Conservation (phyloP, 2,329 filamentous ascomycete species). For the Ambrosiella xylebori region DNA sequence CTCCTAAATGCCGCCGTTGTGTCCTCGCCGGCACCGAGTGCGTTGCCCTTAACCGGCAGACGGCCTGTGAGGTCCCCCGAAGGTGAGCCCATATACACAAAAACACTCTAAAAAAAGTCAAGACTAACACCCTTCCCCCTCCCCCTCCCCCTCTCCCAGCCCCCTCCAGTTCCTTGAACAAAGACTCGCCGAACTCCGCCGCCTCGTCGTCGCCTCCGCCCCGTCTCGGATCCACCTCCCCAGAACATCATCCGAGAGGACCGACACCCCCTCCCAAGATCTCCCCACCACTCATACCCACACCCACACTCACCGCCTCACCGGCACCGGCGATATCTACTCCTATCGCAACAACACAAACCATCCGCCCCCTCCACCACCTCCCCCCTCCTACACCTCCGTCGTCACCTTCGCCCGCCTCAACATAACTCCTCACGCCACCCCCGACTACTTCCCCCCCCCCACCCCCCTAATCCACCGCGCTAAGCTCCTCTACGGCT, state of each 20-base stretch:
- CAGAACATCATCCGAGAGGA: neutral
- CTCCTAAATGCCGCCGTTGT: constrained; percentile 14
- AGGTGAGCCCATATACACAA: constrained; percentile 7
- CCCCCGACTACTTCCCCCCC: neutral
- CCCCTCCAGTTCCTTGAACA: constrained; percentile 4
- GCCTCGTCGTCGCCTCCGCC: neutral
- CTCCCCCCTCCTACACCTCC: too few species aligned
- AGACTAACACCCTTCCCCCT: neutral
- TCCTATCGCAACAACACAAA: too few species aligned
- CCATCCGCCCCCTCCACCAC: too few species aligned
- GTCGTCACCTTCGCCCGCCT: neutral
- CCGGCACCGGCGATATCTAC: too few species aligned
- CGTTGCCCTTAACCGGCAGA: constrained; percentile 13
- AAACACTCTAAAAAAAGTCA: neutral
- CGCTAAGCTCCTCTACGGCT: constrained; percentile 15
- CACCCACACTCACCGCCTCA: too few species aligned
- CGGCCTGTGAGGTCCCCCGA: constrained; percentile 12
- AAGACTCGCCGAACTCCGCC: neutral
- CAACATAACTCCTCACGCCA: neutral
- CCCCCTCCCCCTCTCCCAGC: neutral
- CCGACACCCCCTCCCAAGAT: too few species aligned
- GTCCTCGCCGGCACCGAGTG: constrained; percentile 12
- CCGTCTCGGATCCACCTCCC: neutral
- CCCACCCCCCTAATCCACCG: constrained; percentile 9
- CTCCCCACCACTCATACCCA: too few species aligned